Base-by-base conservation (phyloP, 805 yeast species). In the Yarrowia bubula region DNA sequence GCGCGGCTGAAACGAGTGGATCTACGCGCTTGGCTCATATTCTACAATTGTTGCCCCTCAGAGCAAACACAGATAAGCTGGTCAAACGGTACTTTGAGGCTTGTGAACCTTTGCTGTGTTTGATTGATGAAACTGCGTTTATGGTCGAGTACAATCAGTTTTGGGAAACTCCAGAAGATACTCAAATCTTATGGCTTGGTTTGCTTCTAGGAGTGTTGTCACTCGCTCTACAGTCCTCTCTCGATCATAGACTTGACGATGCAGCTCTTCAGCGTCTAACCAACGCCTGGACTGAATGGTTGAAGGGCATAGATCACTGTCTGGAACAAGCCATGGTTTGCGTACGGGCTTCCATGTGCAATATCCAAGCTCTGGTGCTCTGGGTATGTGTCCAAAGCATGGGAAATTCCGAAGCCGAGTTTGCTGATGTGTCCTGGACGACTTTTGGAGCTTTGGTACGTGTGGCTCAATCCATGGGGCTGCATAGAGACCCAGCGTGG, bases 401-500 rank as follows among this genome's bases (percentile, higher is more conserved):
- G 32, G 57, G 62, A 9, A 18, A 66, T 10, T 44, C 66, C 8
- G 39, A 46, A 18, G 66, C 68, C 22, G 71, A 70, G 17, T 69
- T 70, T 69, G 60, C 67, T 22, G 73, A 73, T 37, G 66, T 66
- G 41, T 65, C 71, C 8, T 74, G 74, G 74, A 68, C 72, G 7
- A 66, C 73, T 2, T 66, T 71, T 53, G 76, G 76, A 3, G 55
- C 71, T 33, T 46, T 74, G 8, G 67, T 72, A 4, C 70, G 76
- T 9, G 70, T 71, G 8, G 72, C 74, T 3, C 76, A 73, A 66
- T 69, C 73, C 7, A 74, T 74, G 77, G 77, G 77, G 9, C 66
- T 74, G n/a, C 76, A 74, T 62, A 68, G 77, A 18, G 77, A 74
- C 57, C 75, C 77, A 8, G 70, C 70, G 33, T 73, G 75, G 74